Base-by-base conservation (phyloP, 1,284 basidiomycete genomes). In the Cryptococcus wingfieldii region DNA sequence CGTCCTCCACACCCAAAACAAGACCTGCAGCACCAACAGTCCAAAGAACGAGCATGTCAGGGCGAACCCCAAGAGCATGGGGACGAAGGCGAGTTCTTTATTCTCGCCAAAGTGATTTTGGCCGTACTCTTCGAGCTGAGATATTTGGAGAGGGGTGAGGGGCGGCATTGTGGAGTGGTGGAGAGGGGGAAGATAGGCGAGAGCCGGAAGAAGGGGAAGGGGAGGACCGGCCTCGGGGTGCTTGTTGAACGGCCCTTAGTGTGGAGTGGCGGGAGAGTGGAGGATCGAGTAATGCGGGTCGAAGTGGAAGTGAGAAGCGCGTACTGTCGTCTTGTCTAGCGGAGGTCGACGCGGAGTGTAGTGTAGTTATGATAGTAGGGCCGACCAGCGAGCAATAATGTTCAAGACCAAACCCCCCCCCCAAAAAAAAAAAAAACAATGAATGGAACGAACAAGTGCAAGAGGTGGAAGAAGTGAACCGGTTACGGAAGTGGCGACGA, bases 61-160 rank as follows among this genome's bases (percentile, higher is more conserved):
- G 3, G 46, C 57, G 38, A 49, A 59, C 4, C 57, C 57, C 1
- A 55, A 19, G 9, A 59, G 25, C 13, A 51, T 55, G 28, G 57
- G 54, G 3, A 53, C 53, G 38, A 59, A 59, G 4, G 54, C 45
- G 4, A 50, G 27, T 5, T 50, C 46, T 41, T 55, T 39, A 43
- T 53, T 39, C 5, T 45, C 8, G 19, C 49, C 19, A 27, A 31
- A 58, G 9, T 38, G 4, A 14, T 12, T 19, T 25, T 38, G 28
- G 6, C 52, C 56, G 13, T 39, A 8, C 7, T 19, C 28, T 48
- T 58, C 56, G 4, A 58, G 39, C 16, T 7, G 16, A 4, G 16
- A 7, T 1, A 19, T 19, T 19, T 42, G 9, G 7, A 10, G 9
- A 13, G 39, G 39, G 39, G 6, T 42, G 39, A 42, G 39, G 1